Base-by-base conservation (phyloP, 495 filamentous ascomycete genomes). In the Penicillium dipodomyicola region DNA sequence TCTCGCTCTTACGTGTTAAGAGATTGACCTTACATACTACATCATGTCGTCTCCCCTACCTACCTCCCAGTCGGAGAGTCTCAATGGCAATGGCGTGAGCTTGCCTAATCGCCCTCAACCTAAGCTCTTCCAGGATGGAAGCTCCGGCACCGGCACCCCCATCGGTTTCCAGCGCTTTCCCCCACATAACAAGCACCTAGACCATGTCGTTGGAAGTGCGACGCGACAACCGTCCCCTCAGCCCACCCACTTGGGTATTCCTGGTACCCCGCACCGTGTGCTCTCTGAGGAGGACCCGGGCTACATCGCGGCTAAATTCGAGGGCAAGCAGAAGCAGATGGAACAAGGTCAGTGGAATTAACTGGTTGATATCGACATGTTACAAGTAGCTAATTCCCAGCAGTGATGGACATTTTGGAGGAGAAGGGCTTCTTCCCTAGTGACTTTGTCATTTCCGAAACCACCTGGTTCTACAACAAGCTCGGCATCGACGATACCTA, bases 401-500 rank as follows among this genome's bases (percentile, higher is more conserved):
- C 53, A 83, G 87, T 91, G 50, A 88, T 89, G 84, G 86, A 88
- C 64, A 76, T 82, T 63, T 70, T 91, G 42, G 87, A 90, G 63
- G 83, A 84, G 59, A 89, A 88, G 67, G 87, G 83, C 39, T 97
- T 96, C 83, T 90, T 98, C 52, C 94, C 94, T 3, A 76, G 80
- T 51, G 82, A 89, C 41, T 88, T 97, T 60, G 81, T 96, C 37
- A 85, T 92, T 54, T 81, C 84, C 3, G 91, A 98, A 73, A 90
- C 91, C 30, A 80, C 82, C 17, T 97, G 94, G 95, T 98, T 98
- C 80, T 98, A 98, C 77, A 89, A 94, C 62, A 88, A 92, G 69
- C 82, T 98, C 14, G 95, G 94, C 50, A 98, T 98, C 65, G 94
- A 98, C 72, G 94, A 98, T 73, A 92, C 96, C 77, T 98, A 98